A percentile compares a stretch with the other conserved stretches of the same genome.
Conservation (phyloP, 2,329 filamentous ascomycete species). For the Drechslerella stenobrocha region DNA sequence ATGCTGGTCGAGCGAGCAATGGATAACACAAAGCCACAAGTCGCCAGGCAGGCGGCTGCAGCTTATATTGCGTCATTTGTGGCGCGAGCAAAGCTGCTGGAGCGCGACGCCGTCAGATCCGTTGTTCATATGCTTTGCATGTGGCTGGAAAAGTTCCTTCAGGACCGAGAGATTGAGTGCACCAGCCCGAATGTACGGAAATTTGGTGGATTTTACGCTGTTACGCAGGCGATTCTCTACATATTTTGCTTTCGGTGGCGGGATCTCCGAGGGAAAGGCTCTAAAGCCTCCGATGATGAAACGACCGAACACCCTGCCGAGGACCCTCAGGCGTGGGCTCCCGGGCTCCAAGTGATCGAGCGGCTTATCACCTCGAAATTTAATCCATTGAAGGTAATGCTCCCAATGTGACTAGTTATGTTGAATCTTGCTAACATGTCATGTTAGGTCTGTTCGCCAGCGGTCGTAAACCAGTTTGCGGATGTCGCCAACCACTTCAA, state of each 20-base stretch:
- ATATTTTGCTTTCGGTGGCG: conserved; percentile 99
- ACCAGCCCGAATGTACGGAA: conserved; percentile 81
- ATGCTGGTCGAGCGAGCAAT: conserved; percentile 74
- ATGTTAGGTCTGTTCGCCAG: conserved; percentile 63
- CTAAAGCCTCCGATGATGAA: conserved; percentile 61
- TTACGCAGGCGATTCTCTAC: conserved; percentile 86
- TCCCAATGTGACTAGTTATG: not conserved
- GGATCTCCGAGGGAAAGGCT: conserved; percentile 70
- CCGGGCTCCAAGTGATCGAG: conserved; percentile 71
- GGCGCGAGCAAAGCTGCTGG: conserved; percentile 81
- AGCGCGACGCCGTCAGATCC: conserved; percentile 73
- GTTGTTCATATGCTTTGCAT: conserved; percentile 78
- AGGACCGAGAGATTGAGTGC: conserved; percentile 71
- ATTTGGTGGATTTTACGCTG: conserved; percentile 82
- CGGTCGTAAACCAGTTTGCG: conserved; percentile 89
- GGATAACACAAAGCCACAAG: conserved; percentile 69
- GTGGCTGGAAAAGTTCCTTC: conserved; percentile 75
- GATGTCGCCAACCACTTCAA: conserved; percentile 81
- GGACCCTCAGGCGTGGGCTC: conserved; percentile 69
- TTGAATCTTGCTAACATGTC: conserved; percentile 5
- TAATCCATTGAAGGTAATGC: conserved; percentile 82
- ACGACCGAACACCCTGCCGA: conserved; percentile 67
- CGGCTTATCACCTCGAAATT: conserved; percentile 82
- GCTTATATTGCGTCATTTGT: conserved; percentile 95
- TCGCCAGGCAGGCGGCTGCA: conserved; percentile 79